Conservation (phyloP, 306 rosid species). For the Mimosa bimucronata region DNA sequence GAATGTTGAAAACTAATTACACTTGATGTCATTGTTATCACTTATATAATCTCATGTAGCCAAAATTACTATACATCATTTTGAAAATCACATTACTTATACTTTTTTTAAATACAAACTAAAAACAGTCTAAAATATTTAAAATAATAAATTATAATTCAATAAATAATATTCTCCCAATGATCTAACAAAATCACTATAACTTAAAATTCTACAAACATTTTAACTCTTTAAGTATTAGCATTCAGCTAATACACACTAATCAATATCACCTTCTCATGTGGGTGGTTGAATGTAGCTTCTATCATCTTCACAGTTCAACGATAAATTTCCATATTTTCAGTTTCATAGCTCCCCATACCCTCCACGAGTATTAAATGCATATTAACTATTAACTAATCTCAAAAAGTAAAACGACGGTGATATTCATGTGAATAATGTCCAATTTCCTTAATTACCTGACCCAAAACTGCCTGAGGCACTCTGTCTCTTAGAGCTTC, state of each 20-base stretch:
- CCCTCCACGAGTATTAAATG: neutral
- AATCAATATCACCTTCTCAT: neutral
- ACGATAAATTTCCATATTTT: neutral
- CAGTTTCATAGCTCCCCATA: neutral
- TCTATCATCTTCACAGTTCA: too few species aligned
- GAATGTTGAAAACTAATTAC: too few species aligned
- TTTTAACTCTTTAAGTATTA: neutral
- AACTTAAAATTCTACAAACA: neutral
- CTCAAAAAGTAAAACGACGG: neutral
- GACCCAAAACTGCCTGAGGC: conserved; percentile 80
- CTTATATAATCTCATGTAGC: too few species aligned
- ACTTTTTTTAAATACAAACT: too few species aligned
- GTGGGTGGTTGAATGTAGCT: neutral
- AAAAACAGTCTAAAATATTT: too few species aligned
- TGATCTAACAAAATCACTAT: neutral
- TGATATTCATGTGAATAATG: neutral
- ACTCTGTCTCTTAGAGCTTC: conserved; percentile 65
- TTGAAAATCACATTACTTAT: too few species aligned
- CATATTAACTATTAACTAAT: too few species aligned
- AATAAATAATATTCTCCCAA: neutral
- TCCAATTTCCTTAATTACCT: conserved; percentile 48
- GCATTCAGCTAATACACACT: too few species aligned
- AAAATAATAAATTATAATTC: too few species aligned
- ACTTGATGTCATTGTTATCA: too few species aligned
- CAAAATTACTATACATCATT: too few species aligned